Conservation (phyloP, 495 filamentous ascomycete genomes). For the Chaetomidium leptoderma region DNA sequence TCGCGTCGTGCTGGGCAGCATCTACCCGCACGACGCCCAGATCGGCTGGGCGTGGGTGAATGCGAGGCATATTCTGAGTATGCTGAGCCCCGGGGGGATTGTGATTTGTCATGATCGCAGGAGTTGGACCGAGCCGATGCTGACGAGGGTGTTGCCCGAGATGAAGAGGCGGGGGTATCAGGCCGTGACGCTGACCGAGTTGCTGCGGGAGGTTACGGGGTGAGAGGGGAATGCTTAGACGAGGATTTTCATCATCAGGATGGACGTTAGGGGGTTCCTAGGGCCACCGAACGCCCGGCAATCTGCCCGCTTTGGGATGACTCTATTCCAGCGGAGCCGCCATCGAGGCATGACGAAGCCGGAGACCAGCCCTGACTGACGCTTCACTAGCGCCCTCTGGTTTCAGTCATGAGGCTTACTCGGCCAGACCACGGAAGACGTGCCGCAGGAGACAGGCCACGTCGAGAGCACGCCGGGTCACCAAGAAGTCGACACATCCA, state of each 20-base stretch:
- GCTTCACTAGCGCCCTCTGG: too few species aligned
- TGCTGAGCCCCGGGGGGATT: slow-evolving; percentile 68
- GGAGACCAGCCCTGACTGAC: too few species aligned
- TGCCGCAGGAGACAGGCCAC: too few species aligned
- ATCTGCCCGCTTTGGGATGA: too few species aligned
- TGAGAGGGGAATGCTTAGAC: slow-evolving; percentile 3
- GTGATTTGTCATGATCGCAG: slow-evolving; percentile 81
- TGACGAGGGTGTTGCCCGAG: slow-evolving; percentile 64
- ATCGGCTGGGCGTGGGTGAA: slow-evolving; percentile 63
- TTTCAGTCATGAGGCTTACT: too few species aligned
- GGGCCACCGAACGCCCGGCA: too few species aligned
- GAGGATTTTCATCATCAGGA: not conserved
- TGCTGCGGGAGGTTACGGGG: slow-evolving; percentile 44
- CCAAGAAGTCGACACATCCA: too few species aligned
- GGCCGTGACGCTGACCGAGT: slow-evolving; percentile 61
- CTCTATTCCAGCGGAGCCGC: too few species aligned
- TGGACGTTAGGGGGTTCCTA: not conserved
- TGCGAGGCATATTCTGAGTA: slow-evolving; percentile 73
- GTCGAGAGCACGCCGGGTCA: too few species aligned
- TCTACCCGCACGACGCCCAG: slow-evolving; percentile 86
- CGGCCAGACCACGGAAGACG: too few species aligned
- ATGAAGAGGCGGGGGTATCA: slow-evolving; percentile 62
- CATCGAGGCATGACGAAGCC: too few species aligned
- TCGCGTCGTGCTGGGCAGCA: slow-evolving; percentile 66
- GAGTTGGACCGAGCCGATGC: slow-evolving; percentile 72